Base-by-base conservation (phyloP, 2,329 filamentous ascomycete genomes). In the Cladosporium sp. region DNA sequence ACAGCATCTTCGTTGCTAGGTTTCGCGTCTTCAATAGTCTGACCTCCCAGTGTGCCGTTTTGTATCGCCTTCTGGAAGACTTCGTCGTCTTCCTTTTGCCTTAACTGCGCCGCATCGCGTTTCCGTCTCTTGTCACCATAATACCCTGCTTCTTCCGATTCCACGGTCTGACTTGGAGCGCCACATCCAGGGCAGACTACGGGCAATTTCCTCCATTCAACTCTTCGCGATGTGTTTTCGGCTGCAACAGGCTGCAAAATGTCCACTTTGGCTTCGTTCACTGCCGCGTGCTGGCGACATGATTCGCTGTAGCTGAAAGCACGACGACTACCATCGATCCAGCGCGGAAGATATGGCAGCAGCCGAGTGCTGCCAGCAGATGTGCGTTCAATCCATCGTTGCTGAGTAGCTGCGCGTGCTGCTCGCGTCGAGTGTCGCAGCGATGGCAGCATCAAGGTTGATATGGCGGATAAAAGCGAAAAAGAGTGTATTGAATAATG, bases 151-250 rank as follows among this genome's bases (percentile, higher is more conserved):
- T 81, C 77, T 1, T 77, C 72, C 35, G 77, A 73, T 47, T 82
- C 77, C 49, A 82, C 68, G 4, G 78, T 80, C 68, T 87, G 84
- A 34, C 81, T 77, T 35, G 80, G 78, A 25, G 83, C 84, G 55
- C 84, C 84, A 62, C 84, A 87, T 63, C 84, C 84, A 28, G 84
- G 84, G 67, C 84, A 87, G 34, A 65, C 60, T 8, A 62, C 39
- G 2, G 66, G 69, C 19, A 71, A 60, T n/a, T 51, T 56, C 24
- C 39, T 39, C 45, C 47, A 51, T n/a, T 48, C 34, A 8, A 36
- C 17, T n/a, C 35, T 44, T 50, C 40, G 17, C 19, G 20, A 15
- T 19, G 34, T 13, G 3, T 32, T 28, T 10, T 12, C 20, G 5
- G 20, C 12, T 15, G 40, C 9, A 2, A 19, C 17, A 13, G 40